Evolutionary conservation across 1,284 basidiomycete species (phyloP), one percentile per base, ranked within the genome.

Genomic region (Moniliophthora roreri): DNA sequence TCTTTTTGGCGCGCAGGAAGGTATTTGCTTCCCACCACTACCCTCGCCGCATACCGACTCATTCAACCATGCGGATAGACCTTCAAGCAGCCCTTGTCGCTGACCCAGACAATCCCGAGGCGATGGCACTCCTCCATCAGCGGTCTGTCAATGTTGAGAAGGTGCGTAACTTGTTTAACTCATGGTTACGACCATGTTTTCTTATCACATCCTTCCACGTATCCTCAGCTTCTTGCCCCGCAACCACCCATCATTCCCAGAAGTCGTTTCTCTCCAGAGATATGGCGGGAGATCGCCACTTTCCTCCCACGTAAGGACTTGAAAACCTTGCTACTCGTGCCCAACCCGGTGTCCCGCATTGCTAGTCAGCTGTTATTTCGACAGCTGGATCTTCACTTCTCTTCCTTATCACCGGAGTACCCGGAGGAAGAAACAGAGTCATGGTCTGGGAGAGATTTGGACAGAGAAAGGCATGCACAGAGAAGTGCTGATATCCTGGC

Each of bases 401-500:
- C 69, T 15, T 60, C 69, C 9, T 62, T 60, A 5, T 66, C 68
- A 21, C 44, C 26, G 10, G 66, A 71, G 5, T 50, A 39, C 18
- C 42, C 58, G 16, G 66, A 70, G 15, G 66, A 70, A 34, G 52
- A 63, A 28, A 42, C 32, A 21, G 48, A 23, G 7, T 32, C 28
- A 40, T 55, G 56, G 44, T 46, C 53, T 13, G 53, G 55, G 23
- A 57, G 62, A 66, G 70, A 68, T 34, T 62, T 50, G 38, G 36
- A 72, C 3, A 75, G 82, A 56, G 69, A 70, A 26, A 73, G 77
- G 59, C 78, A 85, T 61, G 78, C 82, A 0, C 82, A 81, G 57
- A 76, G 84, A n/a, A 87, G 79, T 56, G 85, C 86, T 2, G 87
- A 87, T 60, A 85, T 89, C 52, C 72, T 89, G 37, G 84, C 83